These are phyloP conservation scores for Tanacetum coccineum DNA, from an alignment of 129 eudicot genomes.

Conservation along the genomic window DNA sequence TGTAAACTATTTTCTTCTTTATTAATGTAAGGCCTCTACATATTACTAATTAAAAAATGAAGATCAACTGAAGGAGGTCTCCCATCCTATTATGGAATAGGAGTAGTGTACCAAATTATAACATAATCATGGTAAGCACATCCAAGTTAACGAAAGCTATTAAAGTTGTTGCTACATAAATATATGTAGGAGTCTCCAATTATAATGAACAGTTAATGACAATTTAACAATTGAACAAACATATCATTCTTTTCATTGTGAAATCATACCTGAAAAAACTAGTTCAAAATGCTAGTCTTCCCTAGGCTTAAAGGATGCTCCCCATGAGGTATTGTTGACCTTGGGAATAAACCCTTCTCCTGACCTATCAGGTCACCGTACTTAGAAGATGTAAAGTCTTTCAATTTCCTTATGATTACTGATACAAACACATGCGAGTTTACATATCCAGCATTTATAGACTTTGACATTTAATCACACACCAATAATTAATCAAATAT, in stretches of 20 bases:
- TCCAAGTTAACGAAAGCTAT: not conserved
- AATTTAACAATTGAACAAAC: not conserved
- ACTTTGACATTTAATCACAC: constrained; percentile 11
- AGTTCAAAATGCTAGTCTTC: constrained; percentile 85
- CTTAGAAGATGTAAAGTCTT: constrained; percentile 44
- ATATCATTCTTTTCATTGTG: constrained; percentile 10
- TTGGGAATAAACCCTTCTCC: constrained; percentile 59
- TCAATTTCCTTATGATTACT: constrained; percentile 64
- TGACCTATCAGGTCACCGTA: constrained; percentile 38
- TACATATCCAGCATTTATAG: constrained; percentile 1
- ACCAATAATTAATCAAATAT: not conserved
- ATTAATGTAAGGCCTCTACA: too few relatives aligned
- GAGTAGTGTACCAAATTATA: not conserved
- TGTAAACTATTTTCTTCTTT: too few relatives aligned
- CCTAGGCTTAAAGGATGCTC: constrained; percentile 98
- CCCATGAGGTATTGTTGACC: constrained; percentile 67
- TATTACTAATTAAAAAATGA: too few relatives aligned
- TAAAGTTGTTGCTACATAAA: not conserved
- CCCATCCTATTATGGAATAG: too few relatives aligned
- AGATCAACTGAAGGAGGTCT: too few relatives aligned
- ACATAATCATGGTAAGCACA: not conserved
- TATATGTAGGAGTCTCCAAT: constrained; percentile 1
- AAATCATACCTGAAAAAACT: constrained; percentile 84
- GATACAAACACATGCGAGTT: constrained; percentile 18
- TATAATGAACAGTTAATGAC: not conserved